Evolutionary conservation across 331 rosid species (phyloP).

Genomic region (Quercus lobata): DNA sequence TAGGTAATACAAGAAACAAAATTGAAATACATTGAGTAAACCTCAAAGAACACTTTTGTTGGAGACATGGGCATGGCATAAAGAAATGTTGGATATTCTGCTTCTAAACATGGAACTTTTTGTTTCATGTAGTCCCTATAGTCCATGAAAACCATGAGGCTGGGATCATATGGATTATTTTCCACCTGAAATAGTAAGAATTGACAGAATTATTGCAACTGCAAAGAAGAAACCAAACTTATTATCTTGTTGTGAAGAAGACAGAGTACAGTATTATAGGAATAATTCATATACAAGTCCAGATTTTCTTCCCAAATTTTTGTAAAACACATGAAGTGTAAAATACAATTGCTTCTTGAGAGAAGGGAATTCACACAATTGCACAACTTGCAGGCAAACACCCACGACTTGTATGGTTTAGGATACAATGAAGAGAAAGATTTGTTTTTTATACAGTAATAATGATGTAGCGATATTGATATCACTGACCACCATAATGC

Average conservation of each 20-base stretch:
- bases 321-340: neutral
- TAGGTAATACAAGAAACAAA: slow-evolving; percentile 7
- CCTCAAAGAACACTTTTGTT: slow-evolving; percentile 95
- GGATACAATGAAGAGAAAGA: neutral
- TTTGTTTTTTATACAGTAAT: neutral
- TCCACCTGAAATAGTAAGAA: slow-evolving; percentile 68
- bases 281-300: neutral
- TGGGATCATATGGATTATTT: slow-evolving; percentile 88
- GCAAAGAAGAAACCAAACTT: neutral
- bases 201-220: slow-evolving; percentile 2
- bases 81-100: slow-evolving; percentile 85
- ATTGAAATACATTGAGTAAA: slow-evolving; percentile 28
- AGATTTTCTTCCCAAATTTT: neutral
- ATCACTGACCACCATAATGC: neutral
- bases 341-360: neutral
- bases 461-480: neutral
- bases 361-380: neutral
- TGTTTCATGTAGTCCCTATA: slow-evolving; percentile 77
- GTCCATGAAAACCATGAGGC: slow-evolving; percentile 97
- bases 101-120: slow-evolving; percentile 54
- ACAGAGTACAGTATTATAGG: slow-evolving; percentile 8
- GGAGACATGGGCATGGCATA: slow-evolving; percentile 92
- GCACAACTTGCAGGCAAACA: slow-evolving; percentile 15
- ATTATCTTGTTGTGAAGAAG: neutral
- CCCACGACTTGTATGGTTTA: slow-evolving; percentile 9